Evolutionary conservation across 2,329 filamentous ascomycete genomes (phyloP).

Genomic region (Cryphonectria parasitica): DNA sequence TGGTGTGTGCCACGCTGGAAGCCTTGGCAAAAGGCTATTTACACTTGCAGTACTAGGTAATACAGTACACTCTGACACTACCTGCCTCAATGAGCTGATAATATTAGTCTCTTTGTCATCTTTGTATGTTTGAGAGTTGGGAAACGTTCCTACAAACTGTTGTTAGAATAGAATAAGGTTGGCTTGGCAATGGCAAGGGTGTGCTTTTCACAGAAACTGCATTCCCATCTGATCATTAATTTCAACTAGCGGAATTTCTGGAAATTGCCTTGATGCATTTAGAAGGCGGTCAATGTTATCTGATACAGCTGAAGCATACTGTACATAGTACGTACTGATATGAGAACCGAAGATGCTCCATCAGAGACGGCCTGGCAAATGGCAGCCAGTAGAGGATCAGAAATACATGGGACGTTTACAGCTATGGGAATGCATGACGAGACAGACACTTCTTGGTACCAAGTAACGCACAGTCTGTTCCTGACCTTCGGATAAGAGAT

Average conservation of each 20-base stretch:
- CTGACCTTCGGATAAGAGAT: conserved; percentile 1
- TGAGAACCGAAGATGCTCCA: neutral
- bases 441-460: neutral
- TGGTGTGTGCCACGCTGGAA: conserved; percentile 3
- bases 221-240: neutral
- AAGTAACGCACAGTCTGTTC: neutral
- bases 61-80: neutral
- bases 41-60: neutral
- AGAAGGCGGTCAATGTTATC: neutral
- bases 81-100: neutral
- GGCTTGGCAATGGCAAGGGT: conserved; percentile 1
- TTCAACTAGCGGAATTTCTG: neutral
- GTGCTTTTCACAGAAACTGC: neutral
- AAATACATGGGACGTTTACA: no score
- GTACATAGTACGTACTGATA: neutral
- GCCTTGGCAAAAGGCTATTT: neutral
- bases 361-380: neutral
- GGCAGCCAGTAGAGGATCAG: neutral
- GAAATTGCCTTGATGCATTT: neutral
- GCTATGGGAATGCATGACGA: neutral
- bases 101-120: neutral
- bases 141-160: neutral
- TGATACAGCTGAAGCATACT: neutral
- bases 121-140: neutral
- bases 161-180: conserved; percentile 10